Percentiles rank a stretch among this genome's conserved stretches.
These are phyloP conservation scores for Alternaria ethzedia DNA, from an alignment of 2,329 filamentous ascomycete species.

Conservation along the genomic window DNA sequence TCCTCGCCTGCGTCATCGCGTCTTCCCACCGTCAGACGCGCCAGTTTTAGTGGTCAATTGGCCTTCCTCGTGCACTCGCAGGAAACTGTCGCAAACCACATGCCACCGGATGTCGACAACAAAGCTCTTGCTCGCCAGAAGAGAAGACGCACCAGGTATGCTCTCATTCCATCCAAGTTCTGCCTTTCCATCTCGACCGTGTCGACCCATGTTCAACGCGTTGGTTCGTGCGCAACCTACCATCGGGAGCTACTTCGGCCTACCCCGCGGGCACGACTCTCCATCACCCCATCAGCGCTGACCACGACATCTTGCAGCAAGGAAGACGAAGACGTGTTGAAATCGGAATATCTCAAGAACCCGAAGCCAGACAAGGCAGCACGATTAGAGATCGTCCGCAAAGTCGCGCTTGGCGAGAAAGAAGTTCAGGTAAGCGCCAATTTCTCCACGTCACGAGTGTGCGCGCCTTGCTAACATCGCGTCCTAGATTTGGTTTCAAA, in stretches of 20 bases:
- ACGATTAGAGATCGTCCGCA: conserved; percentile 81
- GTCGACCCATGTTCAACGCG: conserved; percentile 36
- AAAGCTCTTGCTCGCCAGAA: conserved; percentile 66
- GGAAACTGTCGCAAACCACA: conserved; percentile 61
- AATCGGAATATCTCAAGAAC: conserved; percentile 82
- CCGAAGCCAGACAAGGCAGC: conserved; percentile 91
- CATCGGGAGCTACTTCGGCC: conserved; percentile 24
- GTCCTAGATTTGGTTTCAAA: conserved; percentile 90
- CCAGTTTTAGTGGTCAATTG: conserved; percentile 46
- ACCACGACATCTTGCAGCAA: conserved; percentile 42
- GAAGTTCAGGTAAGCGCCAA: conserved; percentile 81
- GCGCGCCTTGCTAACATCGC: conserved; percentile 39
- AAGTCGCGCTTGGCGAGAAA: conserved; percentile 89
- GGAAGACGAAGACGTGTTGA: conserved; percentile 87
- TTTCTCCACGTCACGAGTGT: conserved; percentile 33
- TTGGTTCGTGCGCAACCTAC: conserved; percentile 34
- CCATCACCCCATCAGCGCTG: conserved; percentile 34
- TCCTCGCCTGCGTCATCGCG: conserved; percentile 31
- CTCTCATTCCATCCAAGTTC: conserved; percentile 17
- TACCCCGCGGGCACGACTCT: conserved; percentile 26
- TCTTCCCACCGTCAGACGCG: conserved; percentile 27
- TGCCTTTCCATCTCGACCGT: conserved; percentile 19
- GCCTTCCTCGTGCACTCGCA: conserved; percentile 68
- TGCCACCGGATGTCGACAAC: conserved; percentile 65
- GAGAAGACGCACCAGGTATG: conserved; percentile 66